Evolutionary conservation across 441 rosid species (phyloP), one percentile per base, ranked within the genome.

Genomic region (Jatropha multifida): DNA sequence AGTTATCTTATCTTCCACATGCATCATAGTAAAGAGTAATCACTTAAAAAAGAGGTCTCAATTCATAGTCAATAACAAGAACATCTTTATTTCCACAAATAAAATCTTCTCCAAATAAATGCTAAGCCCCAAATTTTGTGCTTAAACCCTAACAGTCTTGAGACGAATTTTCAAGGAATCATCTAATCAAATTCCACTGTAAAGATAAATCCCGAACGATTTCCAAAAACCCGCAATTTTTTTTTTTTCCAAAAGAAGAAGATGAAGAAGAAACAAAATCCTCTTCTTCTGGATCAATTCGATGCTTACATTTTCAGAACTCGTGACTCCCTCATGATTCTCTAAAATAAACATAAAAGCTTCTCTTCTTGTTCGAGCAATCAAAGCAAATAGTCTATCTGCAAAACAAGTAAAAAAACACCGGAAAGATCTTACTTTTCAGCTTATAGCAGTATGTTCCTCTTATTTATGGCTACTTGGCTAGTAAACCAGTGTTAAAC

Each of bases 381-480:
- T 20, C 76, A 69, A 74, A 42, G 55, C n/a, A 44, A 49, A 7
- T 38, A 18, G 56, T 73, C 46, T 56, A 59, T 65, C 85, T 76
- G 83, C 81, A 75, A 38, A 54, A 37, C 66, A 67, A 67, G 62
- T 59, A 13, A 72, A 10, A 63, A 74, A 48, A 59, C 62, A 69
- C 48, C 41, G 13, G 10, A 70, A 52, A 42, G 56, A 15, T n/a
- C 32, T 17, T 51, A 23, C 23, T 40, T 51, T 27, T 26, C 64
- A 72, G 55, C 73, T 55, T 54, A 64, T 14, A 69, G 65, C 4
- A 70, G 51, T n/a, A 56, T 54, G 4, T 63, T 17, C 46, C 48
- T 63, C 13, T 69, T 56, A 54, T 12, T 58, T 13, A 17, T 20
- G 71, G 56, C 32, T 32, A 32, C 32, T 32, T 32, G 32, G 32